A percentile compares a stretch with the other conserved stretches of the same genome.
These are phyloP conservation scores for Spizellomyces sp. DNA, from an alignment of 192 early-diverging fungal genomes.

Conservation along the genomic window DNA sequence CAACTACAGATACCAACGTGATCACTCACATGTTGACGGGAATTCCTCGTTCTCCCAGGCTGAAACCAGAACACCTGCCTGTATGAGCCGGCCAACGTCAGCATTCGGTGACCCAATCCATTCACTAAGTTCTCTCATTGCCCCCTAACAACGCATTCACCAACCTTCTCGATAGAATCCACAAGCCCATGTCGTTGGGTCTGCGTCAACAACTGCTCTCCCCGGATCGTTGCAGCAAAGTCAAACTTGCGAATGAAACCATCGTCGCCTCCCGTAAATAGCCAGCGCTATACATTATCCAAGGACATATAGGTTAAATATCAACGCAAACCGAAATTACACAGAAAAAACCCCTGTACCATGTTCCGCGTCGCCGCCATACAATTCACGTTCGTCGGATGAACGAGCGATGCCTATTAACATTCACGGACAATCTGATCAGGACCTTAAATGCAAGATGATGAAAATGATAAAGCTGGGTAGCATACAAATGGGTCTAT, in stretches of 20 bases:
- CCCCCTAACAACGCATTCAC: neutral
- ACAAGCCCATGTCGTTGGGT: conserved; percentile 82
- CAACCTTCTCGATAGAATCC: conserved; percentile 78
- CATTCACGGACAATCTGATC: neutral
- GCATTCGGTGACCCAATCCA: conserved; percentile 22
- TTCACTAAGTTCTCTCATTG: neutral
- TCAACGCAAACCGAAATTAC: neutral
- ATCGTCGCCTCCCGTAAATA: conserved; percentile 75
- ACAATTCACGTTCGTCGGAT: conserved; percentile 23
- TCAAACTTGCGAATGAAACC: conserved; percentile 96
- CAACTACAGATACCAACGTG: neutral
- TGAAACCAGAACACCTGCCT: conserved; percentile 74
- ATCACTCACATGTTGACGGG: conserved; percentile 33
- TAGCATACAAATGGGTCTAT: conserved; percentile 16
- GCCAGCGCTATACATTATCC: conserved; percentile 41
- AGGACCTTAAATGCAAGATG: no score
- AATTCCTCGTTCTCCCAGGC: conserved; percentile 88
- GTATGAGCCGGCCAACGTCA: conserved; percentile 19
- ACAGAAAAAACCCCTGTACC: conserved; percentile 7
- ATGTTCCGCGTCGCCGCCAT: conserved; percentile 24
- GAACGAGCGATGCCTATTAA: conserved; percentile 16
- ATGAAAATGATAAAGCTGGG: no score
- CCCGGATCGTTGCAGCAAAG: conserved; percentile 83
- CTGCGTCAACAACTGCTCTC: conserved; percentile 78
- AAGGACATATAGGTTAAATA: neutral